A percentile compares a stretch with the other conserved stretches of the same genome.
These are phyloP conservation scores for Gossypium australe DNA, from an alignment of 345 rosid species.

Conservation along the genomic window DNA sequence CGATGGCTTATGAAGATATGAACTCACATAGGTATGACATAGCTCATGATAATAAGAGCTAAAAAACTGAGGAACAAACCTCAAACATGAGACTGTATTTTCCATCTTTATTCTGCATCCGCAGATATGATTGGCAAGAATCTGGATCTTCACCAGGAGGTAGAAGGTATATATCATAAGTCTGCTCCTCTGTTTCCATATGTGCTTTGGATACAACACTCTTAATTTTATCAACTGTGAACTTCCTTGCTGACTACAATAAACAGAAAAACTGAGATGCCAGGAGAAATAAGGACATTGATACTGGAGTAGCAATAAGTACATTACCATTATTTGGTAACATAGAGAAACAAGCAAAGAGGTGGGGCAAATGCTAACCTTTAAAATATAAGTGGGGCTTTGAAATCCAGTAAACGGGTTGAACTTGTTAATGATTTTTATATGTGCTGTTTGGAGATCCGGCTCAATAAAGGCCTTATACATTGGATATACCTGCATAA, in stretches of 20 bases:
- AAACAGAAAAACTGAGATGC: conserved; percentile 25
- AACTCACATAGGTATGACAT: not conserved
- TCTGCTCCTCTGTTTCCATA: conserved; percentile 74
- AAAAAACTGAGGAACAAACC: conserved; percentile 40
- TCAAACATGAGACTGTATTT: conserved; percentile 99
- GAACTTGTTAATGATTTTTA: conserved; percentile 85
- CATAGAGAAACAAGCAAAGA: not conserved
- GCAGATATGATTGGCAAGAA: conserved; percentile 89
- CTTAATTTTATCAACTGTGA: conserved; percentile 66
- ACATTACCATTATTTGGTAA: not conserved
- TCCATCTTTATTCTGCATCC: conserved; percentile 99
- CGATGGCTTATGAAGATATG: not conserved
- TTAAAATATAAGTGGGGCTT: conserved; percentile 90
- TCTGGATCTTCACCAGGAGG: conserved; percentile 99
- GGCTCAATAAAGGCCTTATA: conserved; percentile 99
- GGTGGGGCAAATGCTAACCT: conserved; percentile 41
- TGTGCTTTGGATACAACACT: conserved; percentile 58
- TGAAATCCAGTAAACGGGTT: conserved; percentile 97
- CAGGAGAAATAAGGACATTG: conserved; percentile 14
- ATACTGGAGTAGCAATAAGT: conserved; percentile 3
- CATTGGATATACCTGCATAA: conserved; percentile 91
- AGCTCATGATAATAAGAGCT: not conserved
- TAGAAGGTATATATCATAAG: conserved; percentile 91
- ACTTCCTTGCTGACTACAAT: conserved; percentile 69
- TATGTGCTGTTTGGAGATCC: conserved; percentile 95